Base-by-base conservation (phyloP, 2,329 filamentous ascomycete species). In the Fusarium sp. region DNA sequence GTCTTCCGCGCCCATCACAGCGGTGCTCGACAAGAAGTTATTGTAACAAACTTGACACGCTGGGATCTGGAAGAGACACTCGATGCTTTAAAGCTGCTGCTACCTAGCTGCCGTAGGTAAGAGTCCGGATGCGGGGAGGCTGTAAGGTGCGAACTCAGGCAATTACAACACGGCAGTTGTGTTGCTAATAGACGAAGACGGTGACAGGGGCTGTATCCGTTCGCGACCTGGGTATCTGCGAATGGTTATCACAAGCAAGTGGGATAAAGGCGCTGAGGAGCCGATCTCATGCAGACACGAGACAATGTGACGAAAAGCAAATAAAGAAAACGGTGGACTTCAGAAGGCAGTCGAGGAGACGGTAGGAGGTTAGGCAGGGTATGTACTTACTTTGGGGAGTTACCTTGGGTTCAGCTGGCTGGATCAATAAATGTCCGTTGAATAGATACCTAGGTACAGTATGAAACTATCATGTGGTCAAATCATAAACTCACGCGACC, bases 401-500 rank as follows among this genome's bases (percentile, higher is more conserved):
- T 66, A 28, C 26, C 44, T 47, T 47, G 13, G 44, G 26, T 28
- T 28, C 18, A 28, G 44, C 48, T 30, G 54, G 34, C 45, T 59
- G 67, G 67, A 70, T 70, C 66, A 70, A 70, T 41, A 70, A 70
- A 70, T 65, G 45, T 59, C 67, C 67, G 67, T 30, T 28, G 57
- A 41, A 50, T 13, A 42, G 13, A 6, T 34, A 32, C 13, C 13
- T 32, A 34, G 32, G 32, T 34, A 34, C 32, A 34, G 32, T 34
- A 34, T 50, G 59, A 62, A 62, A 51, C 62, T 75, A 75, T 78
- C 76, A 78, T 72, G 73, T 77, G 76, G 71, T 62, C 61, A 52
- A 65, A 72, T 52, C 63, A 57, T 73, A 69, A 66, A 62, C 72
- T 75, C 76, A 78, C 76, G 75, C 74, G 76, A 75, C 67, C 62